Percentiles rank a stretch among this genome's conserved stretches.
These are phyloP conservation scores for Solanum stenotomum DNA, from an alignment of 257 asterid genomes.

Conservation along the genomic window DNA sequence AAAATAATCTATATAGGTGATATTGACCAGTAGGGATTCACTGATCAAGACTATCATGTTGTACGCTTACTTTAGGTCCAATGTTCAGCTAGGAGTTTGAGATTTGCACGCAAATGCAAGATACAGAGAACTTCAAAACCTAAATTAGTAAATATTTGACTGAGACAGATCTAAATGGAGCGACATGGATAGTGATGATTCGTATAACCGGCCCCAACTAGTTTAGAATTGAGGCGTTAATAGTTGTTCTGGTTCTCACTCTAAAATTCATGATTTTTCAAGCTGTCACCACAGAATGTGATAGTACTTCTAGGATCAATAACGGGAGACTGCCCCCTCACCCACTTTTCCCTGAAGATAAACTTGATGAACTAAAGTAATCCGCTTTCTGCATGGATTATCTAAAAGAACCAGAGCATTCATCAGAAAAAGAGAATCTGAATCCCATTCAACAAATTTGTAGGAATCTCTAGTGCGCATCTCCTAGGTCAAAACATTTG, in stretches of 20 bases:
- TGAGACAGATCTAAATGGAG: background rate
- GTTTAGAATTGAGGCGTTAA: background rate
- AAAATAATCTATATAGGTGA: background rate
- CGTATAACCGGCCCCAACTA: background rate
- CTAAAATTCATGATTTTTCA: background rate
- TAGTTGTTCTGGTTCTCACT: background rate
- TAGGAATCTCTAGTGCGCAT: background rate
- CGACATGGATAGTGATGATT: background rate
- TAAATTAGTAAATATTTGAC: background rate
- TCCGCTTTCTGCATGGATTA: background rate
- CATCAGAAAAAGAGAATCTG: background rate
- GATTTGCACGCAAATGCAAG: background rate
- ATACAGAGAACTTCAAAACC: background rate
- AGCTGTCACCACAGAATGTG: background rate
- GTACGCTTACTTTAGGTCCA: background rate
- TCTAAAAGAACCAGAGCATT: background rate
- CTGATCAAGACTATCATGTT: background rate
- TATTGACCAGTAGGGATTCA: background rate
- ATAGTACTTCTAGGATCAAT: background rate
- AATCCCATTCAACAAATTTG: background rate
- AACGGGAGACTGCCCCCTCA: background rate
- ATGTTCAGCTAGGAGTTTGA: background rate
- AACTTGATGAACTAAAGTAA: background rate
- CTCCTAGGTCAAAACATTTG: background rate
- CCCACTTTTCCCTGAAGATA: background rate